phyloP scores from a whole-genome alignment of 108 stramenopile species.

The Skeletonema marinoi region DNA sequence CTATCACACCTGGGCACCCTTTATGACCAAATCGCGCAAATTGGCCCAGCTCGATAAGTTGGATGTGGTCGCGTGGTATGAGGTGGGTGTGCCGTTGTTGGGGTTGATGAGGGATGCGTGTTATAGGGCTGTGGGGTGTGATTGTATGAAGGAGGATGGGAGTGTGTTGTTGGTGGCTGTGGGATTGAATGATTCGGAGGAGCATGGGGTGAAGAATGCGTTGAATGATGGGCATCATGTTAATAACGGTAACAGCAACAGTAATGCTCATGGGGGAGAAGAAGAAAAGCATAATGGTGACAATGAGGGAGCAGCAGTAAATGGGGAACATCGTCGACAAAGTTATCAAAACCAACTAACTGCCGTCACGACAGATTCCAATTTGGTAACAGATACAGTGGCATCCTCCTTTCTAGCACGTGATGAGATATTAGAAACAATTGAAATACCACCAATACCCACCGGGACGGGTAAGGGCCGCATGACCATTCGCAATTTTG shows the following conservation, averaged over 20 bases:
- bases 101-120: constrained; percentile 75
- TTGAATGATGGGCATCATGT: neutral
- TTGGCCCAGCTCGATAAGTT: constrained; percentile 84
- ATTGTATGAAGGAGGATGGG: constrained; percentile 86
- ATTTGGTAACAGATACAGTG: neutral
- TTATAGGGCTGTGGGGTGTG: constrained; percentile 89
- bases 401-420: constrained; percentile 45
- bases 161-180: constrained; percentile 78
- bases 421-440: constrained; percentile 55
- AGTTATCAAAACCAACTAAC: neutral
- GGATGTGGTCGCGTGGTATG: constrained; percentile 85
- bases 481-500: constrained; percentile 78
- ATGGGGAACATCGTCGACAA: neutral
- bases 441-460: constrained; percentile 74
- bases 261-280: neutral
- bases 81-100: constrained; percentile 67
- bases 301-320: neutral
- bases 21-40: constrained; percentile 61
- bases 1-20: constrained; percentile 91
- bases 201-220: constrained; percentile 34
- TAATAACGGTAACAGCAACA: neutral
- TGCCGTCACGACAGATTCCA: neutral
- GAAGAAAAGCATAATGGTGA: neutral
- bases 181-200: constrained; percentile 66
- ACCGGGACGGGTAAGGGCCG: constrained; percentile 71